These are phyloP conservation scores for Glebionis coronaria DNA, from an alignment of 129 eudicot genomes.

Conservation along the genomic window DNA sequence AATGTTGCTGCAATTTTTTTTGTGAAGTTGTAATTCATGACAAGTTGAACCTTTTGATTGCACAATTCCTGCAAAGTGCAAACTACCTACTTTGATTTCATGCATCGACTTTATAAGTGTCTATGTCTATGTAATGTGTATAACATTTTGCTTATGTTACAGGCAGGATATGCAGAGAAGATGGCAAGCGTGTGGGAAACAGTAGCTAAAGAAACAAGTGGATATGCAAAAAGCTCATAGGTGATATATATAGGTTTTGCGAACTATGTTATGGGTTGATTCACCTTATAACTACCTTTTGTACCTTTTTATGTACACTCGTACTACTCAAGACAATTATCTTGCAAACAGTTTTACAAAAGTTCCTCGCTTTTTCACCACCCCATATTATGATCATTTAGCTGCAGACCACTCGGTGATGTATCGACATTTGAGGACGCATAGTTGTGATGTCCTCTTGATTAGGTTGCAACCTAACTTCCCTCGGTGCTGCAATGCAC, in stretches of 20 bases:
- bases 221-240: slow-evolving; percentile 43
- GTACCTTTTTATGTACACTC: slow-evolving; percentile 39
- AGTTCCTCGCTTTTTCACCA: slow-evolving; percentile 11
- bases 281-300: slow-evolving; percentile 20
- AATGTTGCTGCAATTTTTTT: too few relatives aligned
- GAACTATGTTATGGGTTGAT: slow-evolving; percentile 24
- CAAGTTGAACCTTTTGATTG: too few relatives aligned
- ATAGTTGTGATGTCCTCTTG: background rate
- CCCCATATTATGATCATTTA: slow-evolving; percentile 17
- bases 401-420: slow-evolving; percentile 3
- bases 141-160: slow-evolving; percentile 23
- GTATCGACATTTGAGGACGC: slow-evolving; percentile 6
- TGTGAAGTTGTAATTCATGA: too few relatives aligned
- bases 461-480: slow-evolving; percentile 4
- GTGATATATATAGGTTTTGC: slow-evolving; percentile 36
- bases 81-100: too few relatives aligned
- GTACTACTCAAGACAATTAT: slow-evolving; percentile 13
- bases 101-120: background rate
- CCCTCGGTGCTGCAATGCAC: background rate
- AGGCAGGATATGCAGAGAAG: slow-evolving; percentile 99
- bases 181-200: slow-evolving; percentile 85
- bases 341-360: slow-evolving; percentile 20
- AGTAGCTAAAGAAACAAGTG: slow-evolving; percentile 85
- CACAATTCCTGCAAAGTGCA: too few relatives aligned
- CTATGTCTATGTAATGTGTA: background rate